phyloP scores from a whole-genome alignment of 805 yeast species.

The Zygosaccharomyces lentus region DNA sequence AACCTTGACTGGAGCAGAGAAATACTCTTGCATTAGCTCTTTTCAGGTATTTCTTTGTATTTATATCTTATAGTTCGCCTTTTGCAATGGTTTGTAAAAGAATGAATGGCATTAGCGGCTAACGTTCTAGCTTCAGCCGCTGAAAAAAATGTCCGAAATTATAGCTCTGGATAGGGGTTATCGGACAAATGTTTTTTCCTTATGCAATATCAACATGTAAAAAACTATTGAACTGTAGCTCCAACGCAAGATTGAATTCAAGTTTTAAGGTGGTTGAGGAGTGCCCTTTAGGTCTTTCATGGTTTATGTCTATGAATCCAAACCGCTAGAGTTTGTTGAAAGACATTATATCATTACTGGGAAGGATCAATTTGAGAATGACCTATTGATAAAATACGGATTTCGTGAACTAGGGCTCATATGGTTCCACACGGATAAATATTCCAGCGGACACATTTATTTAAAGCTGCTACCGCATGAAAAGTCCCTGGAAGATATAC shows the following conservation, averaged over 20 bases:
- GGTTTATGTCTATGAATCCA: conserved; percentile 32
- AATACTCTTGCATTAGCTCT: conserved; percentile 4
- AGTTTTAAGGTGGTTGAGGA: too few relatives aligned
- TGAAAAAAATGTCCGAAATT: conserved; percentile 7
- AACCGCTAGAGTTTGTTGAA: conserved; percentile 14
- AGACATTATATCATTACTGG: conserved; percentile 48
- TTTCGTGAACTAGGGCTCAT: conserved; percentile 50
- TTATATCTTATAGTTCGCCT: background rate
- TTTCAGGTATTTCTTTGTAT: too few relatives aligned
- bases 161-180: background rate
- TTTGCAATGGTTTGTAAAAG: background rate
- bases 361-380: conserved; percentile 68
- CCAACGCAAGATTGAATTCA: too few relatives aligned
- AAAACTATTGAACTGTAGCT: too few relatives aligned
- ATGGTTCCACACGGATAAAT: conserved; percentile 80
- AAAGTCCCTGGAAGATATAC: conserved; percentile 45
- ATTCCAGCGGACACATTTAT: conserved; percentile 75
- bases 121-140: conserved; percentile 7
- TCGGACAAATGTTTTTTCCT: background rate
- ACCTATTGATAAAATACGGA: conserved; percentile 56
- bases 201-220: too few relatives aligned
- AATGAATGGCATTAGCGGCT: background rate
- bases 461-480: conserved; percentile 50
- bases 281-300: conserved; percentile 7
- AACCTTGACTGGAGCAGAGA: conserved; percentile 9